A percentile compares a stretch with the other conserved stretches of the same genome.
Conservation (phyloP, 2,329 filamentous ascomycete species). For the Aureobasidium musti region DNA sequence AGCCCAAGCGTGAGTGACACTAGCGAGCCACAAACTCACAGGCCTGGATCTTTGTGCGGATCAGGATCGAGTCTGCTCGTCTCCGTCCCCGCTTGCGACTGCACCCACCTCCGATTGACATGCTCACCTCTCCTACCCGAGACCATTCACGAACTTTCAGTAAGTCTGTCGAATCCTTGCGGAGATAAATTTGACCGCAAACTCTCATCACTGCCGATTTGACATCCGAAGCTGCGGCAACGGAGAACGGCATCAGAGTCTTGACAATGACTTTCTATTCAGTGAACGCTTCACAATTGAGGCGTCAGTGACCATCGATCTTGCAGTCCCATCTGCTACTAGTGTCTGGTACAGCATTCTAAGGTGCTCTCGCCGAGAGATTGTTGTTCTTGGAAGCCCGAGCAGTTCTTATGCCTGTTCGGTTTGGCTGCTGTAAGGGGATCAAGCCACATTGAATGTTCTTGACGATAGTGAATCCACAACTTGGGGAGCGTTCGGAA, state of each 20-base stretch:
- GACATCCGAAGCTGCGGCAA: slow-evolving; percentile 1
- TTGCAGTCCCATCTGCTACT: background rate
- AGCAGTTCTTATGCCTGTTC: background rate
- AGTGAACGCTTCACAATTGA: background rate
- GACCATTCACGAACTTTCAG: background rate
- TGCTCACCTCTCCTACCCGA: background rate
- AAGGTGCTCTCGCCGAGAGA: background rate
- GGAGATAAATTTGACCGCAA: background rate
- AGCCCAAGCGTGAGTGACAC: background rate
- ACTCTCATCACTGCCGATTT: background rate
- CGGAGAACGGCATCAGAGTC: background rate
- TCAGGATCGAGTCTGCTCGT: background rate
- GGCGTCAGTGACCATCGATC: background rate
- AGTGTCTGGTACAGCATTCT: background rate
- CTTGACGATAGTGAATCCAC: background rate
- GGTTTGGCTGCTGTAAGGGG: background rate
- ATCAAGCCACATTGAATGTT: background rate
- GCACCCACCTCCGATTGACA: background rate
- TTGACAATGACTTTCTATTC: background rate
- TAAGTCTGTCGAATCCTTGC: background rate
- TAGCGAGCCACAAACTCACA: background rate
- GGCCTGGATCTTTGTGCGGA: background rate
- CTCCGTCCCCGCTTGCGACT: background rate
- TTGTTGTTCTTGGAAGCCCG: background rate
- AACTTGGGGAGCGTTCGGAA: background rate